Evolutionary conservation across 179 eudicot species (phyloP).

Genomic region (Silene coronaria): DNA sequence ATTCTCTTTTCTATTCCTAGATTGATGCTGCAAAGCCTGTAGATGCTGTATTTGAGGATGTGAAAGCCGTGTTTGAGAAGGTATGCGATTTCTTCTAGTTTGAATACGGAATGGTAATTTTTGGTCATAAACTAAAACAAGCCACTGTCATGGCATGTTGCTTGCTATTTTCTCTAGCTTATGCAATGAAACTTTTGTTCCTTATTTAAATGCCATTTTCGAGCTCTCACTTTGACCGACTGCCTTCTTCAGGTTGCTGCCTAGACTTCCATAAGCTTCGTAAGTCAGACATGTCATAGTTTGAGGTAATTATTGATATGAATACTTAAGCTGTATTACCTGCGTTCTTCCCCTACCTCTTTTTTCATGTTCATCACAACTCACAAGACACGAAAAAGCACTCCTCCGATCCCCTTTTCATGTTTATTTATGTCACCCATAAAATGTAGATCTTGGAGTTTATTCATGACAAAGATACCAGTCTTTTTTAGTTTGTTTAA

Average conservation of each 20-base stretch:
- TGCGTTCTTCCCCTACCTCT: neutral
- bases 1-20: slow-evolving; percentile 25
- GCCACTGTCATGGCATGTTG: neutral
- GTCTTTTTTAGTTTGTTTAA: too few relatives aligned
- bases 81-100: slow-evolving; percentile 12
- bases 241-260: slow-evolving; percentile 28
- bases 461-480: too few relatives aligned
- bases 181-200: neutral
- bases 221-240: slow-evolving; percentile 2
- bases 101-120: neutral
- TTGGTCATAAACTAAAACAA: neutral
- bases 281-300: slow-evolving; percentile 10
- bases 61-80: slow-evolving; percentile 52
- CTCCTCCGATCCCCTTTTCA: too few relatives aligned
- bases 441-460: too few relatives aligned
- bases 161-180: neutral
- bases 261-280: slow-evolving; percentile 18
- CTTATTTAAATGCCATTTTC: neutral
- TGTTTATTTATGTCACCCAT: too few relatives aligned
- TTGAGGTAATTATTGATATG: slow-evolving; percentile 10
- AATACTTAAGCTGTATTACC: neutral
- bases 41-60: slow-evolving; percentile 73
- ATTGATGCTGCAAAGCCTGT: slow-evolving; percentile 78
- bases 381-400: neutral
- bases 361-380: neutral